phyloP scores from a whole-genome alignment of 306 rosid species.

The Argentina anserina region DNA sequence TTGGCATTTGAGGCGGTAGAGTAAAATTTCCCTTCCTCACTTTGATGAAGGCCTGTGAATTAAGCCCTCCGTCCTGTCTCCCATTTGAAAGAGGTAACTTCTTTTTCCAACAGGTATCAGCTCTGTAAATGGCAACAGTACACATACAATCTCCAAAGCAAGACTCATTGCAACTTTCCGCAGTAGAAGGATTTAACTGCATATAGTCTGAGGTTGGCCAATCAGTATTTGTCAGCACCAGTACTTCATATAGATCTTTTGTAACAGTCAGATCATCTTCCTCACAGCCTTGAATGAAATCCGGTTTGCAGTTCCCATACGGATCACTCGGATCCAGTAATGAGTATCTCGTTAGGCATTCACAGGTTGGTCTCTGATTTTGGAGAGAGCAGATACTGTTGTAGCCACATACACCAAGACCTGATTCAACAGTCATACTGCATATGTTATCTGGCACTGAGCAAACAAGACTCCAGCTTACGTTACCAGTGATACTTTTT shows the following conservation, averaged over 20 bases:
- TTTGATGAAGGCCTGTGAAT: conserved; percentile 19
- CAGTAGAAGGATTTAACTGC: background rate
- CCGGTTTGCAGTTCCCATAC: conserved; percentile 24
- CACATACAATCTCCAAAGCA: conserved; percentile 36
- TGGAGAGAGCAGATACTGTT: conserved; percentile 40
- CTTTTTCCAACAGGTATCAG: conserved; percentile 36
- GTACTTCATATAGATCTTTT: conserved; percentile 12
- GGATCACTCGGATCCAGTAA: conserved; percentile 21
- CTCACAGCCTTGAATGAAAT: conserved; percentile 24
- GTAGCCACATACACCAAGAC: conserved; percentile 46
- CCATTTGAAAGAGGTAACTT: conserved; percentile 44
- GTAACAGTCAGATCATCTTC: conserved; percentile 10
- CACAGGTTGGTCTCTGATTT: conserved; percentile 27
- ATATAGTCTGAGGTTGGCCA: conserved; percentile 34
- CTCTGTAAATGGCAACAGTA: conserved; percentile 25
- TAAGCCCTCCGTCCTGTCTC: conserved; percentile 6
- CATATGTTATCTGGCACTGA: conserved; percentile 16
- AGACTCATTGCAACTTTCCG: conserved; percentile 24
- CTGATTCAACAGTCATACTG: background rate
- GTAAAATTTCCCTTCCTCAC: background rate
- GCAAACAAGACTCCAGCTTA: conserved; percentile 16
- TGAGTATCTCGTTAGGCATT: conserved; percentile 28
- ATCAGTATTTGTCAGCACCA: conserved; percentile 16
- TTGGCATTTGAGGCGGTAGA: background rate
- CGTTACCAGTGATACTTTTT: conserved; percentile 12